Percentiles rank a stretch among this genome's conserved stretches.
phyloP scores from a whole-genome alignment of 2,329 filamentous ascomycete genomes.

The Monosporascus sp. region DNA sequence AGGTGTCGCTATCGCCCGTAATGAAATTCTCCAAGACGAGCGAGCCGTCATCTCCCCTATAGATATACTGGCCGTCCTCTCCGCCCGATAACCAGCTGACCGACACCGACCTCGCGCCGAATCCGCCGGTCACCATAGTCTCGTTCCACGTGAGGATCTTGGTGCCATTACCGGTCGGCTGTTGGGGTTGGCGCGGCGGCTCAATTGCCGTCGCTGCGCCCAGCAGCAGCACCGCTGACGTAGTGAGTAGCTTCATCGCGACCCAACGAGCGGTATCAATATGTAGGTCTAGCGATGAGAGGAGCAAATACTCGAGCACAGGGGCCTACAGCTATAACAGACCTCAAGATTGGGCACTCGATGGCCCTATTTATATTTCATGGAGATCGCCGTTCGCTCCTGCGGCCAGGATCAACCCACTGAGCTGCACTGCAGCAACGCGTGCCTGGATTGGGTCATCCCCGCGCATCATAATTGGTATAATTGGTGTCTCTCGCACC shows the following conservation, averaged over 20 bases:
- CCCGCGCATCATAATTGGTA: background rate
- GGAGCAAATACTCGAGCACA: background rate
- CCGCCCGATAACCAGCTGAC: slow-evolving; percentile 54
- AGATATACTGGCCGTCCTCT: slow-evolving; percentile 58
- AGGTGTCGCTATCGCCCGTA: slow-evolving; percentile 49
- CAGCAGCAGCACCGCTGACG: slow-evolving; percentile 8
- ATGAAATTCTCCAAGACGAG: slow-evolving; percentile 58
- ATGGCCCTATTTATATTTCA: background rate
- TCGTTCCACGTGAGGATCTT: slow-evolving; percentile 56
- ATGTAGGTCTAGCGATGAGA: background rate
- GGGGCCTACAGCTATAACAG: background rate
- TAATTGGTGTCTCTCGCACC: background rate
- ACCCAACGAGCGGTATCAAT: background rate
- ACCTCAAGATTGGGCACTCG: background rate
- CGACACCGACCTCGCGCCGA: slow-evolving; percentile 40
- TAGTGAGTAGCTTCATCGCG: slow-evolving; percentile 12
- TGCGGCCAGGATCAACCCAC: background rate
- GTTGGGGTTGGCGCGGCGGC: slow-evolving; percentile 46
- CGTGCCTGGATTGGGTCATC: background rate
- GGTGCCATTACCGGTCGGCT: slow-evolving; percentile 50
- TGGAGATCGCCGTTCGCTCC: background rate
- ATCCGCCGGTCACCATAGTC: slow-evolving; percentile 41
- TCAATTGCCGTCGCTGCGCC: slow-evolving; percentile 32
- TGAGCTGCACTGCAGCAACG: too few relatives aligned
- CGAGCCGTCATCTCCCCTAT: slow-evolving; percentile 41